Base-by-base conservation (phyloP, 306 rosid genomes). In the Vigna nakashimae region DNA sequence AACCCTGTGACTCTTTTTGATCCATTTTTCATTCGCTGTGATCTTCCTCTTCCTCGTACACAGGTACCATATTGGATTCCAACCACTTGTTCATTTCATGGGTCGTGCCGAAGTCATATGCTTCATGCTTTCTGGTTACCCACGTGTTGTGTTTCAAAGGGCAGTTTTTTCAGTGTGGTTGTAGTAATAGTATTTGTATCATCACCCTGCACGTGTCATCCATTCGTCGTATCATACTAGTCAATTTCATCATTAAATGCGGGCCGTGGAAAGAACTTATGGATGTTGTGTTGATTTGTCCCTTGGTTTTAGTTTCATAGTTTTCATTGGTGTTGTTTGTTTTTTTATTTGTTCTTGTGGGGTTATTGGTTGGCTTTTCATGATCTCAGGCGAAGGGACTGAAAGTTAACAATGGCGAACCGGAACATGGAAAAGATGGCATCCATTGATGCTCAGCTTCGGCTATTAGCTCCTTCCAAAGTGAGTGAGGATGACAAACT, bases 401-500 rank as follows among this genome's bases (percentile, higher is more conserved):
- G 78, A 58, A 42, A 46, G 36, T 71, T 28, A 63, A 65, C 74
- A 80, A 92, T 92, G 98, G 83, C 98, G 52, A 86, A 74, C 71
- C 80, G 91, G 77, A 96, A 82, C 82, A 26, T 92, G 82, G 99
- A 96, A 80, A 92, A 96, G 88, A 62, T 95, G 89, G 98, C 97
- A 77, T 95, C 98, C 12, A 96, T 96, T 72, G 99, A 96, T 87
- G 97, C 98, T 2, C 99, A 96, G 82, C 94, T 96, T 60, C 84
- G 99, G 79, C 90, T 79, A 68, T 85, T 96, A 80, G 98, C 79
- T 58, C 99, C 99, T 0, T 84, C 85, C 9, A 92, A 87, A 89
- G 98, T 96, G 64, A 92, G 99, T 58, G 99, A 96, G 80, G 99
- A 96, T 75, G 99, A 96, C 74, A 91, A 96, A 74, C 87, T 95